Percentiles rank a stretch among this genome's conserved stretches.
These are phyloP conservation scores for Colletotrichum shisoi DNA, from an alignment of 2,329 filamentous ascomycete species.

Conservation along the genomic window DNA sequence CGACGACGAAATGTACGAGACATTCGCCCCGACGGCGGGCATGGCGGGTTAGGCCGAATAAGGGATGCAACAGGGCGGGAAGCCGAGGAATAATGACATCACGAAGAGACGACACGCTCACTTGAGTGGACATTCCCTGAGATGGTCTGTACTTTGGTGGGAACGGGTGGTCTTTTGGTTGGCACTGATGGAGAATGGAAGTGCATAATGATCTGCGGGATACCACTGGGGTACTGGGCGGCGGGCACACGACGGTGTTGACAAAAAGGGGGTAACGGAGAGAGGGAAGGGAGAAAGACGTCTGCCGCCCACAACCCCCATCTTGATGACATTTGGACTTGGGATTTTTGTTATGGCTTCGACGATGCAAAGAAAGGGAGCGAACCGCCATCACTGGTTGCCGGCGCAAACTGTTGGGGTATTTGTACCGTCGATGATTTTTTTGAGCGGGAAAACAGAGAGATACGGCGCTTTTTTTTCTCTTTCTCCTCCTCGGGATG, in stretches of 20 bases:
- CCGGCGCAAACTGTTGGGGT: slow-evolving; percentile 21
- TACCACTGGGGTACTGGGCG: slow-evolving; percentile 24
- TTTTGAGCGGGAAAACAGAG: slow-evolving; percentile 2
- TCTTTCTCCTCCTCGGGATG: neutral
- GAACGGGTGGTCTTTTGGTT: neutral
- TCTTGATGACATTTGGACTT: slow-evolving; percentile 31
- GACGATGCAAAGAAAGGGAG: slow-evolving; percentile 23
- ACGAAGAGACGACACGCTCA: slow-evolving; percentile 24
- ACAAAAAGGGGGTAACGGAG: neutral
- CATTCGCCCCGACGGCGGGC: slow-evolving; percentile 49
- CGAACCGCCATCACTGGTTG: slow-evolving; percentile 15
- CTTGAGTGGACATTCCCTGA: slow-evolving; percentile 6
- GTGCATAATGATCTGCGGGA: slow-evolving; percentile 33
- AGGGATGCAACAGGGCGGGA: slow-evolving; percentile 19
- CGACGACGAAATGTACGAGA: slow-evolving; percentile 65
- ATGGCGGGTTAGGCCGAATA: slow-evolving; percentile 46
- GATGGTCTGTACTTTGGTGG: neutral
- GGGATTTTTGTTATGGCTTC: slow-evolving; percentile 19
- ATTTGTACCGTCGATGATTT: slow-evolving; percentile 4
- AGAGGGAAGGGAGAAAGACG: slow-evolving; percentile 1
- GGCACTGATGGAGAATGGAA: neutral
- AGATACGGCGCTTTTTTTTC: neutral
- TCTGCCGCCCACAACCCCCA: slow-evolving; percentile 3
- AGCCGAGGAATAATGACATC: slow-evolving; percentile 13
- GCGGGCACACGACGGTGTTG: neutral